A percentile compares a stretch with the other conserved stretches of the same genome.
phyloP scores from a whole-genome alignment of 2,329 filamentous ascomycete species.

The Chalara sp. region DNA sequence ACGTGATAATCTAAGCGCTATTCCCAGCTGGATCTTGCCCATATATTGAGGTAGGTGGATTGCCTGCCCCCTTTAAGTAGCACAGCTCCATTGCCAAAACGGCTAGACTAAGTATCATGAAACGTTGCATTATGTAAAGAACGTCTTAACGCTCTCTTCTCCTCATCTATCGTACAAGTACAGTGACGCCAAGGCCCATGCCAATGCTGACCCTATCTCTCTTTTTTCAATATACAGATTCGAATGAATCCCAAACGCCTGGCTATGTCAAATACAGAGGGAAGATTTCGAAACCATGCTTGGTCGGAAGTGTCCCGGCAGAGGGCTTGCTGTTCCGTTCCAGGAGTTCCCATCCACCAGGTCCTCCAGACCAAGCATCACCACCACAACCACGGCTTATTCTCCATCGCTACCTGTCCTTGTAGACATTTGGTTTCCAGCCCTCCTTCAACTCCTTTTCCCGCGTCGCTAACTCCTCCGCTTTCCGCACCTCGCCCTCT shows the following conservation, averaged over 20 bases:
- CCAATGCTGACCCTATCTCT: constrained; percentile 16
- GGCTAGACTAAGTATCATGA: no score
- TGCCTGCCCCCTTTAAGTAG: no score
- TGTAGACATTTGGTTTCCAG: constrained; percentile 93
- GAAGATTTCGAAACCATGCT: constrained; percentile 24
- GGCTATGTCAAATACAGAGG: constrained; percentile 28
- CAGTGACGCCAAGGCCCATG: constrained; percentile 13
- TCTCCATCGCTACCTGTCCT: constrained; percentile 55
- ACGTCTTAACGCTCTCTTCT: constrained; percentile 2
- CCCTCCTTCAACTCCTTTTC: constrained; percentile 78
- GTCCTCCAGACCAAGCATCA: constrained; percentile 4
- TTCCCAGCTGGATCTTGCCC: no score
- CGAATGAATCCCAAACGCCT: constrained; percentile 22
- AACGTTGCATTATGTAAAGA: no score
- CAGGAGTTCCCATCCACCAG: no score
- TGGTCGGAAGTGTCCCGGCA: constrained; percentile 3
- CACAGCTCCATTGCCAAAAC: no score
- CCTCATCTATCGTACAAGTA: constrained; percentile 20
- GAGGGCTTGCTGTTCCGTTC: no score
- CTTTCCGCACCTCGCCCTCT: constrained; percentile 74
- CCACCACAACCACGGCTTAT: constrained; percentile 4
- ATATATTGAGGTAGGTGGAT: no score
- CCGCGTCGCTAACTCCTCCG: constrained; percentile 61
- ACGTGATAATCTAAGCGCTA: no score
- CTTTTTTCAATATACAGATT: not conserved